Percentiles rank a stretch among this genome's conserved stretches.
Conservation (phyloP, 306 rosid genomes). For the Trichosanthes cucumerina region DNA sequence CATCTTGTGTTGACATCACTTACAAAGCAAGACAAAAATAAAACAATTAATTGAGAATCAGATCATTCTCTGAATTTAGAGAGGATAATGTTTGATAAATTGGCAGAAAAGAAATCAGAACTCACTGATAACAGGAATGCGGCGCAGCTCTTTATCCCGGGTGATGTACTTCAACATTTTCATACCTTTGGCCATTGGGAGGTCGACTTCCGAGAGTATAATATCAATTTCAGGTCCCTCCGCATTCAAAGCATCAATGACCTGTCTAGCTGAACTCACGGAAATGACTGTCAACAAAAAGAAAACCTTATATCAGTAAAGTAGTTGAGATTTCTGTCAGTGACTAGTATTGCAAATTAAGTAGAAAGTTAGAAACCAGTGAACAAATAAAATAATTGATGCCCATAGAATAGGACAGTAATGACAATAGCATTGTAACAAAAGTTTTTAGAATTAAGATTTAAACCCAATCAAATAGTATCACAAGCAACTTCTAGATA, state of each 20-base stretch:
- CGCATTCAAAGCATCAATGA: constrained; percentile 91
- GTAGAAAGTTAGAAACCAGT: not conserved
- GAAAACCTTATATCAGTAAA: not conserved
- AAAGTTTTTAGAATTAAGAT: not conserved
- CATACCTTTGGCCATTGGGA: constrained; percentile 77
- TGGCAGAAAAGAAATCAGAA: not conserved
- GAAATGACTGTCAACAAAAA: constrained; percentile 41
- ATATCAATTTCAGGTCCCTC: constrained; percentile 85
- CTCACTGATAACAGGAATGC: constrained; percentile 94
- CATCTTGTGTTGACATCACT: constrained; percentile 99
- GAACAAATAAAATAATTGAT: not conserved
- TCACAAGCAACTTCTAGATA: not conserved
- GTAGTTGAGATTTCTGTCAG: not conserved
- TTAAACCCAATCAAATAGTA: not conserved
- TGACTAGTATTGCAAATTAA: not conserved
- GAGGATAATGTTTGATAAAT: not conserved
- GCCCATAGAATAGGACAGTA: not conserved
- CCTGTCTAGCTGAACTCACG: constrained; percentile 78
- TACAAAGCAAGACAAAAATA: constrained; percentile 20
- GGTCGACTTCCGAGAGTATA: constrained; percentile 86
- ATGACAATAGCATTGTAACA: not conserved
- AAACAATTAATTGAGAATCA: constrained; percentile 14
- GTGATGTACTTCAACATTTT: constrained; percentile 86
- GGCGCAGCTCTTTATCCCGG: constrained; percentile 57
- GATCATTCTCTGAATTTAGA: not conserved